phyloP scores from a whole-genome alignment of 768 basidiomycete species.

The Clavaria fumosa region DNA sequence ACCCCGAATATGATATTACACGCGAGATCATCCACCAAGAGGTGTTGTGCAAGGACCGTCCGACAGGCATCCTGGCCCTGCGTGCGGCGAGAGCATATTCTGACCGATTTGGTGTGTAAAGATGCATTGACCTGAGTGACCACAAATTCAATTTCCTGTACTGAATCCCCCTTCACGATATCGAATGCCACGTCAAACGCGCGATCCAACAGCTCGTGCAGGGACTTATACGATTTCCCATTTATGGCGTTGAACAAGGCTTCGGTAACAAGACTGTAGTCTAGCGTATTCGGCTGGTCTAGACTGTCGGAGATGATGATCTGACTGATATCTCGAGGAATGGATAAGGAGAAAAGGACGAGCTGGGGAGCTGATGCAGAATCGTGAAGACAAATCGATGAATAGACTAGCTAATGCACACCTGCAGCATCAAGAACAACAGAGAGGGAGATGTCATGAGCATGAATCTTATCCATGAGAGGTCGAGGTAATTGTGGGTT shows the following conservation, averaged over 20 bases:
- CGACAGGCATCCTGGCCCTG: no score
- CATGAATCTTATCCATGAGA: constrained; percentile 22
- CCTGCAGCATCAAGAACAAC: constrained; percentile 26
- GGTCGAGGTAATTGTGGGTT: no score
- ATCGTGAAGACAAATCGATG: constrained; percentile 8
- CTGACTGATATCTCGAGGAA: constrained; percentile 33
- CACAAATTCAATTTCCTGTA: no score
- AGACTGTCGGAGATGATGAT: constrained; percentile 42
- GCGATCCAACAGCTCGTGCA: constrained; percentile 31
- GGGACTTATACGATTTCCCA: constrained; percentile 20
- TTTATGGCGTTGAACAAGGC: constrained; percentile 15
- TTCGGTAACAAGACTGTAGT: constrained; percentile 40
- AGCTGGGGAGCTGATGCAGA: constrained; percentile 28
- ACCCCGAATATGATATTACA: constrained; percentile 51
- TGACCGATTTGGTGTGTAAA: constrained; percentile 32
- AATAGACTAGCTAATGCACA: constrained; percentile 28
- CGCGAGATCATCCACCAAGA: constrained; percentile 25
- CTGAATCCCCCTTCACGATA: constrained; percentile 26
- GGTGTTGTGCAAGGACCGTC: constrained; percentile 13
- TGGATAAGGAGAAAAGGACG: constrained; percentile 33
- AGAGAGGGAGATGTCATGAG: constrained; percentile 33
- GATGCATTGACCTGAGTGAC: constrained; percentile 34
- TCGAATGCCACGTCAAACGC: constrained; percentile 26
- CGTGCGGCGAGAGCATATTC: constrained; percentile 21
- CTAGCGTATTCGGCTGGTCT: constrained; percentile 38